Percentiles rank a stretch among this genome's conserved stretches.
Evolutionary conservation across 116 monocot genomes (phyloP).

Genomic region (Iris pallida): DNA sequence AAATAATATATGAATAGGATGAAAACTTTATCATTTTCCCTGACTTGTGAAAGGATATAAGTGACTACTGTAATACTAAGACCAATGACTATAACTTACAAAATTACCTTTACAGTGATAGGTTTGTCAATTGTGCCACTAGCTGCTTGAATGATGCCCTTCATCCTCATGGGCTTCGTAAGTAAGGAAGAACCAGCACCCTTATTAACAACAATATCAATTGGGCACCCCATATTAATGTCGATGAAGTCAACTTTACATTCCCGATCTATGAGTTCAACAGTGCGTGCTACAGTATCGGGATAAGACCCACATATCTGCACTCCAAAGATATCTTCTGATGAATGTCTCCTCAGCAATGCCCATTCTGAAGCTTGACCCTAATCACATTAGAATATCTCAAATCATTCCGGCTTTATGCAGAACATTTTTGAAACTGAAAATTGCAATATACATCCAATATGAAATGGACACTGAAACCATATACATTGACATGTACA

Average conservation of each 20-base stretch:
- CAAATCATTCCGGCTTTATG: background rate
- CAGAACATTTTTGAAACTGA: too few species aligned
- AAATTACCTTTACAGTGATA: constrained; percentile 75
- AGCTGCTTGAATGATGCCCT: constrained; percentile 73
- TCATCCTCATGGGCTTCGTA: constrained; percentile 86
- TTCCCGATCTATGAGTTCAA: constrained; percentile 77
- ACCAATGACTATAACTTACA: background rate
- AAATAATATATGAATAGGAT: background rate
- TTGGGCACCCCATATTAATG: constrained; percentile 97
- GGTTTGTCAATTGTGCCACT: constrained; percentile 44
- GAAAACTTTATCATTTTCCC: background rate
- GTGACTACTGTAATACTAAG: background rate
- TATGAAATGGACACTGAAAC: too few species aligned
- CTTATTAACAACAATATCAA: constrained; percentile 88
- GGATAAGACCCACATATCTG: constrained; percentile 95
- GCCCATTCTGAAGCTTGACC: constrained; percentile 99
- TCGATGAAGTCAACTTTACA: constrained; percentile 85
- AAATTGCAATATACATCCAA: too few species aligned
- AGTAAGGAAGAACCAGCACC: constrained; percentile 92
- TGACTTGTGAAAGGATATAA: background rate
- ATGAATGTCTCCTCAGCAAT: constrained; percentile 76
- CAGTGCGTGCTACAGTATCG: constrained; percentile 69
- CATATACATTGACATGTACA: too few species aligned
- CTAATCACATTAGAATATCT: constrained; percentile 24
- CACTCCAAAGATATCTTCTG: constrained; percentile 85